Evolutionary conservation across 1,139 yeast species (phyloP).

Genomic region (Hemisphaericaspora lyxosophila): DNA sequence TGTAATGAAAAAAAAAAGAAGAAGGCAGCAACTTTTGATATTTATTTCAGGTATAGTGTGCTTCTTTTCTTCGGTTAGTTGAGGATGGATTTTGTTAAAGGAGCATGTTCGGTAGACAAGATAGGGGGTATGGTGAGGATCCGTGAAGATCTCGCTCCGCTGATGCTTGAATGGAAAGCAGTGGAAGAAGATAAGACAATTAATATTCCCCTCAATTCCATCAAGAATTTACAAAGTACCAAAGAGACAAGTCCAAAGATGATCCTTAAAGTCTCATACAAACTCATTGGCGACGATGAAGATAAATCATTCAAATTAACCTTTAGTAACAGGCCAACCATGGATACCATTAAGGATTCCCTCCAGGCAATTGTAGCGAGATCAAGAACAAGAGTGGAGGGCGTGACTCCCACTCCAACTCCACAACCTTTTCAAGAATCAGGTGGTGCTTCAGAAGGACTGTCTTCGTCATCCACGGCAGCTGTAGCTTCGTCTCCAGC

Average conservation of each 20-base stretch:
- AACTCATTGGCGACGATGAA: constrained; percentile 25
- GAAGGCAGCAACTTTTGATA: no score
- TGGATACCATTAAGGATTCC: constrained; percentile 71
- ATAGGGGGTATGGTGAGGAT: constrained; percentile 66
- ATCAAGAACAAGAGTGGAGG: constrained; percentile 36
- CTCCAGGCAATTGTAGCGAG: constrained; percentile 73
- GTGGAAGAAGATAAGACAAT: constrained; percentile 49
- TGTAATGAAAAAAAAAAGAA: no score
- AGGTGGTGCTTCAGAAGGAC: constrained; percentile 8
- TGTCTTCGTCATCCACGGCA: constrained; percentile 10
- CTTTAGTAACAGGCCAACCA: constrained; percentile 69
- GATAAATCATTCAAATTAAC: constrained; percentile 54
- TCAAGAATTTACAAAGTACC: constrained; percentile 70
- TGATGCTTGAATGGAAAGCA: constrained; percentile 68
- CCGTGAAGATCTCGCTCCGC: constrained; percentile 66
- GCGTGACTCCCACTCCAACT: constrained; percentile 28
- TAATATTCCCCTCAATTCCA: constrained; percentile 51
- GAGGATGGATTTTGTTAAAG: constrained; percentile 42
- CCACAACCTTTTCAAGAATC: constrained; percentile 8
- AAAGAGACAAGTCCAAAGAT: constrained; percentile 69
- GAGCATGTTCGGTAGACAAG: constrained; percentile 69
- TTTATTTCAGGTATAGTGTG: no score
- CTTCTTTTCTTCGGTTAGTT: no score
- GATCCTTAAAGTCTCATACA: constrained; percentile 60
- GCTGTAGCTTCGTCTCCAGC: constrained; percentile 8